A percentile compares a stretch with the other conserved stretches of the same genome.
phyloP scores from a whole-genome alignment of 192 early-diverging fungal species.

The Martensiomyces pterosporus region DNA sequence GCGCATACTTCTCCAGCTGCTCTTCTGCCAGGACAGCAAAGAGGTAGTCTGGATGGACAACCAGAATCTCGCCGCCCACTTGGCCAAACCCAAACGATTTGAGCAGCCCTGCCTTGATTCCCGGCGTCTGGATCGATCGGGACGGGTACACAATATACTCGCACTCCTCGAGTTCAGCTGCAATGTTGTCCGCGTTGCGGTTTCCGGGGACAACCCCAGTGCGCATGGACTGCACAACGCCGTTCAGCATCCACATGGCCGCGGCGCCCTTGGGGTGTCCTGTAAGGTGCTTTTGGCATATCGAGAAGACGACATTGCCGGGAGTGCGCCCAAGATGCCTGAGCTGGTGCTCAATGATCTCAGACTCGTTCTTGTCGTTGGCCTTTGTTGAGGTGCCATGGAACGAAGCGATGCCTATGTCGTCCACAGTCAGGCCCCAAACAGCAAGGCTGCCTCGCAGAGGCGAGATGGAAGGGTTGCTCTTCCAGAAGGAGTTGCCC shows the following conservation, averaged over 20 bases:
- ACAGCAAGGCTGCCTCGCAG: constrained; percentile 82
- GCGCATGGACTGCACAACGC: constrained; percentile 78
- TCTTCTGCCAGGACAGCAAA: constrained; percentile 34
- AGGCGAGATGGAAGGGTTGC: constrained; percentile 72
- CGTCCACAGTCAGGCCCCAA: constrained; percentile 86
- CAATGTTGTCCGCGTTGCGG: constrained; percentile 62
- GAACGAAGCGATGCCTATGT: constrained; percentile 92
- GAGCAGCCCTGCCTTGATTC: constrained; percentile 61
- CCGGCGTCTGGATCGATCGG: constrained; percentile 53
- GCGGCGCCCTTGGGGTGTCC: constrained; percentile 96
- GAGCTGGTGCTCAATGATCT: constrained; percentile 80
- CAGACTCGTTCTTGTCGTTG: constrained; percentile 94
- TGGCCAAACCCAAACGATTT: constrained; percentile 76
- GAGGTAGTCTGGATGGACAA: constrained; percentile 66
- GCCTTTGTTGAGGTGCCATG: constrained; percentile 93
- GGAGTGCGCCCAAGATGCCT: constrained; percentile 78
- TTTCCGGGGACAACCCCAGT: constrained; percentile 90
- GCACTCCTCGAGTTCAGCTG: constrained; percentile 59
- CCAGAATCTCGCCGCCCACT: constrained; percentile 66
- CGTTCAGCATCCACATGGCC: constrained; percentile 96
- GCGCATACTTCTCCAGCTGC: constrained; percentile 14
- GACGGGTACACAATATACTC: constrained; percentile 82
- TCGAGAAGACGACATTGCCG: constrained; percentile 71
- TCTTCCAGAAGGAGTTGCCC: constrained; percentile 78
- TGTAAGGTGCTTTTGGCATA: constrained; percentile 93